Conservation (phyloP, 2,329 filamentous ascomycete genomes). For the Madurella fahalii region DNA sequence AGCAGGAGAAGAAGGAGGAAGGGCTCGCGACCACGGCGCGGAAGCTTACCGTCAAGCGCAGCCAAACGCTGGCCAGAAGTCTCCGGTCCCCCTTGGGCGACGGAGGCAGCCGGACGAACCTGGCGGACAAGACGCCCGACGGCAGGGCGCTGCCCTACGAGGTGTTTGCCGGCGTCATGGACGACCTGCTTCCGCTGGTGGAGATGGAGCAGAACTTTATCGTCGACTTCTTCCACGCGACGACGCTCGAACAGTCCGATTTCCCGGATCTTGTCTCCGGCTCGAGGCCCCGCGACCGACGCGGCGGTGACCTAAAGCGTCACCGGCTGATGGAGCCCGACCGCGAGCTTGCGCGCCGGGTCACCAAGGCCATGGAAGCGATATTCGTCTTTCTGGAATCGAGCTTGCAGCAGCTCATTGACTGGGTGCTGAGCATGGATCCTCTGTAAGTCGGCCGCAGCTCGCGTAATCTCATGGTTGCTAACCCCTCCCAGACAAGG, state of each 20-base stretch:
- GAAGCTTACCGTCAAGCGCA: conserved; percentile 90
- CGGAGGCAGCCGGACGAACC: conserved; percentile 39
- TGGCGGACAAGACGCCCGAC: conserved; percentile 55
- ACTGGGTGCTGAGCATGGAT: conserved; percentile 78
- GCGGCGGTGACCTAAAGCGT: conserved; percentile 66
- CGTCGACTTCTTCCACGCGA: conserved; percentile 93
- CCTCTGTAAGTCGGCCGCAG: conserved; percentile 60
- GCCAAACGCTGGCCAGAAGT: conserved; percentile 76
- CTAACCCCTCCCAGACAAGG: conserved; percentile 62
- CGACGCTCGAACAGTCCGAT: conserved; percentile 75
- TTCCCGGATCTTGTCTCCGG: conserved; percentile 76
- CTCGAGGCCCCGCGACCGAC: conserved; percentile 61
- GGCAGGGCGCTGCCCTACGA: conserved; percentile 72
- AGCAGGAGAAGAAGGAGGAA: conserved; percentile 80
- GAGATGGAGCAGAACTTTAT: conserved; percentile 96
- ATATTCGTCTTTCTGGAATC: conserved; percentile 78
- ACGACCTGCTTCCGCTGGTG: conserved; percentile 77
- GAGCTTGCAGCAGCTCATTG: conserved; percentile 74
- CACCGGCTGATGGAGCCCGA: conserved; percentile 84
- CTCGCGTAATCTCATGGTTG: conserved; percentile 1
- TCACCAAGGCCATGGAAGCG: conserved; percentile 84
- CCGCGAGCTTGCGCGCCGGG: conserved; percentile 74
- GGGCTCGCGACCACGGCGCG: conserved; percentile 69
- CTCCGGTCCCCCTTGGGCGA: conserved; percentile 66
- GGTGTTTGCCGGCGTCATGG: conserved; percentile 72